phyloP scores from a whole-genome alignment of 495 filamentous ascomycete species.

The Extremus antarcticus region DNA sequence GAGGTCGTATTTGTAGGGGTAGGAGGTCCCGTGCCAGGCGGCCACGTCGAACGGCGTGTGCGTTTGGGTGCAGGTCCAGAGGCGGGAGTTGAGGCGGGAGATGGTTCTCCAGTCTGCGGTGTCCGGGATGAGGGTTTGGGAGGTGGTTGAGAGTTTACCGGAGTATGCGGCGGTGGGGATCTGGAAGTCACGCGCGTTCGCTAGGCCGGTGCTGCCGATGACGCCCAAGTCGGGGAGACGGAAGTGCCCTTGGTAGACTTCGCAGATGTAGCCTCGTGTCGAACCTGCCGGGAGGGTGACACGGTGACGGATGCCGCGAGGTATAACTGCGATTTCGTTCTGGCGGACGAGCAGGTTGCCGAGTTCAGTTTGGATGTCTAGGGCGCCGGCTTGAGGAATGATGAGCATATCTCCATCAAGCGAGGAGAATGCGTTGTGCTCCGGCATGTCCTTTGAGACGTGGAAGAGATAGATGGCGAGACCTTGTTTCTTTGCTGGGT shows the following conservation, averaged over 20 bases:
- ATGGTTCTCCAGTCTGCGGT: conserved; percentile 36
- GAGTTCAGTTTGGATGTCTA: conserved; percentile 20
- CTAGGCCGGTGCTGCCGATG: conserved; percentile 41
- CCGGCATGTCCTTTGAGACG: conserved; percentile 4
- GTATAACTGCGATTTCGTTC: conserved; percentile 20
- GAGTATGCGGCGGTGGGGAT: conserved; percentile 34
- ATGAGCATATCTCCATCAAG: conserved; percentile 22
- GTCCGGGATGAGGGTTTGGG: conserved; percentile 33
- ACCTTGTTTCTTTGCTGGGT: conserved; percentile 12
- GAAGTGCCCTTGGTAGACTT: conserved; percentile 19
- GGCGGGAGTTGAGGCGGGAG: conserved; percentile 42
- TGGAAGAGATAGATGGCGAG: conserved; percentile 13
- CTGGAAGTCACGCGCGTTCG: conserved; percentile 41
- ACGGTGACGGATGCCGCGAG: conserved; percentile 19
- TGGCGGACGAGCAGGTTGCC: conserved; percentile 17
- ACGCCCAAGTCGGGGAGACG: conserved; percentile 40
- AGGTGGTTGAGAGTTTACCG: too few relatives aligned
- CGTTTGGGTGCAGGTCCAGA: conserved; percentile 39
- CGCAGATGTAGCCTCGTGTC: conserved; percentile 18
- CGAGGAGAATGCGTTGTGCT: conserved; percentile 17
- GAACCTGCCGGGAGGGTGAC: conserved; percentile 12
- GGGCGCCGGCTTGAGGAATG: conserved; percentile 17
- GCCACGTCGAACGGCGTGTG: conserved; percentile 44
- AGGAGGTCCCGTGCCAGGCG: conserved; percentile 40
- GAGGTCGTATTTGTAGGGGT: conserved; percentile 41